Evolutionary conservation across 2,329 filamentous ascomycete genomes (phyloP).

Genomic region (Aspergillus japonicus): DNA sequence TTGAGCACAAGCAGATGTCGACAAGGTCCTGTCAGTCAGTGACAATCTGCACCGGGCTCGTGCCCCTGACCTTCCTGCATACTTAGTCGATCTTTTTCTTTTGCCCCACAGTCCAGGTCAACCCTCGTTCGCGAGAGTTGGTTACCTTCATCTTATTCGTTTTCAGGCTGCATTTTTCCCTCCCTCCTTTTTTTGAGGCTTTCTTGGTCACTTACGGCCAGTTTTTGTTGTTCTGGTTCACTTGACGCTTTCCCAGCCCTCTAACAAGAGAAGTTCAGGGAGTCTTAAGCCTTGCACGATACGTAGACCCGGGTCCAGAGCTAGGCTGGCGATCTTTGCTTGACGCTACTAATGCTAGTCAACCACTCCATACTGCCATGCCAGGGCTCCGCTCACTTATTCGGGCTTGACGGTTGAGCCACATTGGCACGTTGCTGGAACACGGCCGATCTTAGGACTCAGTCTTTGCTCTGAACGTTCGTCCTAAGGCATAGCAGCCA

Average conservation of each 20-base stretch:
- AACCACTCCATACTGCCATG: constrained; percentile 5
- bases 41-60: constrained; percentile 4
- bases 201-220: background rate
- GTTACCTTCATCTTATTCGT: constrained; percentile 4
- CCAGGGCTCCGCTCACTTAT: constrained; percentile 7
- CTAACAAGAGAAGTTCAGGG: background rate
- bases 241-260: background rate
- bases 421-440: constrained; percentile 11
- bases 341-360: background rate
- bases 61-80: constrained; percentile 26
- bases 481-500: constrained; percentile 8
- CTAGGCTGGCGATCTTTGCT: constrained; percentile 15
- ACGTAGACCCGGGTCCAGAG: constrained; percentile 12
- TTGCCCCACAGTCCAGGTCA: constrained; percentile 13
- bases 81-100: constrained; percentile 11
- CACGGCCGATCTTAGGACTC: constrained; percentile 6
- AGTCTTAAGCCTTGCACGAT: constrained; percentile 5
- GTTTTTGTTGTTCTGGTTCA: background rate
- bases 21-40: constrained; percentile 4
- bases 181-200: background rate
- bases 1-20: constrained; percentile 11
- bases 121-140: constrained; percentile 9
- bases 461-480: constrained; percentile 5
- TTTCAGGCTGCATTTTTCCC: background rate
- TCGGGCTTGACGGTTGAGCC: constrained; percentile 13